These are phyloP conservation scores for Backusella westeae DNA, from an alignment of 192 early-diverging fungal species.

Conservation along the genomic window DNA sequence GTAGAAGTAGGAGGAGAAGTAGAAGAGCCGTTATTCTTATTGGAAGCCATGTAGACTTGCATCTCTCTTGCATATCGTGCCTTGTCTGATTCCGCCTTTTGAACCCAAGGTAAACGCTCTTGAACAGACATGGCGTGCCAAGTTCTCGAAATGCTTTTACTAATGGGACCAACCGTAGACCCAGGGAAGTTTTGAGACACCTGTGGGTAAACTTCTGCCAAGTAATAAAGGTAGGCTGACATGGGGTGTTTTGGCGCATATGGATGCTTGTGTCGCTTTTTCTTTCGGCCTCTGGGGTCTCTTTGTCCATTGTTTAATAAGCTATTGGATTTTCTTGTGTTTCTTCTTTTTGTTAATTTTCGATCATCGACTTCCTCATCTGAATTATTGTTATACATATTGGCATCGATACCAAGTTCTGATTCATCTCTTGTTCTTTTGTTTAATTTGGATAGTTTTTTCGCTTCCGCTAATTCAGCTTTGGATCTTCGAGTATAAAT, in stretches of 20 bases:
- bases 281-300: constrained; percentile 50
- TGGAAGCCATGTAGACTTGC: constrained; percentile 37
- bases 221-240: constrained; percentile 81
- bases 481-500: constrained; percentile 60
- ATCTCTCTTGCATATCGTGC: constrained; percentile 69
- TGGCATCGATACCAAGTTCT: background rate
- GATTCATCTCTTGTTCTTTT: constrained; percentile 2
- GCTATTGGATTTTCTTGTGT: background rate
- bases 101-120: constrained; percentile 48
- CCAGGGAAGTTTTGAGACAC: constrained; percentile 65
- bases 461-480: constrained; percentile 50
- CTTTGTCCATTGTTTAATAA: background rate
- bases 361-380: background rate
- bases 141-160: constrained; percentile 67
- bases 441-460: constrained; percentile 31
- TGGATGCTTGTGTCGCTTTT: constrained; percentile 71
- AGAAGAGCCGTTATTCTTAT: background rate
- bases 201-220: constrained; percentile 62
- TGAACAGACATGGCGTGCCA: constrained; percentile 61
- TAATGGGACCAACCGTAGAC: constrained; percentile 70
- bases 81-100: constrained; percentile 61
- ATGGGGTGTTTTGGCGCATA: constrained; percentile 84
- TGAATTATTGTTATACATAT: background rate
- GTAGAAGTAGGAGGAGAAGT: background rate
- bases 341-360: background rate